Evolutionary conservation across 768 basidiomycete genomes (phyloP), one percentile per base, ranked within the genome.

Genomic region (Trametes maxima): DNA sequence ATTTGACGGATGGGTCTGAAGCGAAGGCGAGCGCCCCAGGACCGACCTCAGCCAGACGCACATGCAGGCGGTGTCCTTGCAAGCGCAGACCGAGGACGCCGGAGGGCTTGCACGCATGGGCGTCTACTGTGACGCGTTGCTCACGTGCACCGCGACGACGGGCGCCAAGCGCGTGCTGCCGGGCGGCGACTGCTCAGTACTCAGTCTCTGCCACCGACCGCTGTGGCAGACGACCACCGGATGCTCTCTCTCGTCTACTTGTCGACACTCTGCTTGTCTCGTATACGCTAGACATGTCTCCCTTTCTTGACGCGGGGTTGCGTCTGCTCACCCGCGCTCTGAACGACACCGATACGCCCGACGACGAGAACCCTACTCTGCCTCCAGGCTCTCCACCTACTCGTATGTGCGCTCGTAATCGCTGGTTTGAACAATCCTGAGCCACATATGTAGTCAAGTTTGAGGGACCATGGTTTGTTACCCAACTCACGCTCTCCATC

Each of bases 401-500:
- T n/a, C 68, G 86, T 86, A 69, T 68, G 84, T 79, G 5, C 21
- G 16, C 19, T 54, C 42, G 24, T 57, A 57, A 3, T 42, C 62
- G 33, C 40, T 21, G n/a, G 47, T 48, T 35, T 13, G 40, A 48
- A 2, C 42, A 55, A 33, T n/a, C n/a, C 44, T 35, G 25, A 46
- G 66, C 12, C 14, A 22, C 53, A 14, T 46, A 2, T 21, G 45
- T 59, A 92, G 90, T 80, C 65, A 90, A 83, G 70, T 94, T 91
- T 72, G 88, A 92, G 70, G 95, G 96, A 0, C 94, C 95, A 36
- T 98, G 97, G 97, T 90, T 99, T 74, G 86, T 86, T 21, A 97
- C 95, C 1, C 96, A 98, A 73, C 78, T 96, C 17, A 74, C 82
- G 2, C 84, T 98, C 35, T 91, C 96, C 3, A 78, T 83, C 13